Evolutionary conservation across 768 basidiomycete species (phyloP).

Genomic region (Tulasnella sp.): DNA sequence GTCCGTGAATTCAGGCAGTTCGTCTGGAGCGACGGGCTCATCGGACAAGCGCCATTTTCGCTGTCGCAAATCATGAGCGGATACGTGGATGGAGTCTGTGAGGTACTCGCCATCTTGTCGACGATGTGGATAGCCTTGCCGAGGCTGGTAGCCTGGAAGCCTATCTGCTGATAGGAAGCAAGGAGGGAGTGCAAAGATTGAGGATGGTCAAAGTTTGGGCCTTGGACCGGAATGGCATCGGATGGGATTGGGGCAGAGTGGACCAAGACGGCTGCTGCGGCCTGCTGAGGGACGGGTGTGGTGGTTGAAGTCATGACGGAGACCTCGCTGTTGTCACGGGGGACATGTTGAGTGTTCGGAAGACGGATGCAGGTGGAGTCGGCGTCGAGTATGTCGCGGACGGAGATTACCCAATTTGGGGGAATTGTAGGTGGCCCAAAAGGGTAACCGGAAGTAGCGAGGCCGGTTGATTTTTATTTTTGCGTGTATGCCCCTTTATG

Average conservation of each 20-base stretch:
- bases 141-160: constrained; percentile 94
- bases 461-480: no score
- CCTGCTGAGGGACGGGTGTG: constrained; percentile 34
- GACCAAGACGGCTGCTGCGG: constrained; percentile 65
- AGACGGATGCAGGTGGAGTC: no score
- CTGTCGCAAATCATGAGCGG: constrained; percentile 31
- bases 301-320: no score
- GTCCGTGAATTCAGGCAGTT: constrained; percentile 50
- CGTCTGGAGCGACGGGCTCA: constrained; percentile 59
- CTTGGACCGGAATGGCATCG: constrained; percentile 58
- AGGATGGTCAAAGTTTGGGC: constrained; percentile 72
- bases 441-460: no score
- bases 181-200: constrained; percentile 59
- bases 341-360: no score
- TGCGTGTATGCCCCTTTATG: no score
- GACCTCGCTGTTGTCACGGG: no score
- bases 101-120: constrained; percentile 67
- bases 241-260: constrained; percentile 59
- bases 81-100: not conserved
- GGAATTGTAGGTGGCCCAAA: no score
- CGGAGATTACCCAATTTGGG: no score
- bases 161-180: constrained; percentile 73
- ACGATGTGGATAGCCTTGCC: constrained; percentile 82
- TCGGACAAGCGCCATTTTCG: constrained; percentile 82
- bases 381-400: no score